Conservation (phyloP, 2,329 filamentous ascomycete species). For the Neospermospora avenae region DNA sequence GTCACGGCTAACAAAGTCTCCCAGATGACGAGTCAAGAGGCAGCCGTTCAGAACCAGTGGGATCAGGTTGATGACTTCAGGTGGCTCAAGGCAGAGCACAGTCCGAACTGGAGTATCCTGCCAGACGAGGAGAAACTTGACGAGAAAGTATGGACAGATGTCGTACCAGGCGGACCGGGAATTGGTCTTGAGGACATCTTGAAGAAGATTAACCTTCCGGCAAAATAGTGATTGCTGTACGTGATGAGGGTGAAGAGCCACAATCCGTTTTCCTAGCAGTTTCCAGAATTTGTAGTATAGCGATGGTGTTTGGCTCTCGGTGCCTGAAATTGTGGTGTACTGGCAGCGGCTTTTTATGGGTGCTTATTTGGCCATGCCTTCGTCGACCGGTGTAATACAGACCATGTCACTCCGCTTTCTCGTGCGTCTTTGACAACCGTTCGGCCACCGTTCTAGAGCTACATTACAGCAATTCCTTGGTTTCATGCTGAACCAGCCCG, state of each 20-base stretch:
- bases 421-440: not conserved
- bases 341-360: not conserved
- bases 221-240: not conserved
- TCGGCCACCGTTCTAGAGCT: not conserved
- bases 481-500: not conserved
- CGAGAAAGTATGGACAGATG: conserved; percentile 65
- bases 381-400: not conserved
- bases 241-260: not conserved
- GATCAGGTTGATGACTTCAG: conserved; percentile 95
- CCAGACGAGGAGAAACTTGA: conserved; percentile 55
- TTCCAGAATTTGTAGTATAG: not conserved
- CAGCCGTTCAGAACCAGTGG: conserved; percentile 64
- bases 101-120: conserved; percentile 82
- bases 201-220: conserved; percentile 42
- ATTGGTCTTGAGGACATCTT: conserved; percentile 65
- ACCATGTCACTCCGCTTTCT: not conserved
- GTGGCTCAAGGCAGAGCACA: conserved; percentile 83
- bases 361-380: not conserved
- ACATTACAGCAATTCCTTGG: not conserved
- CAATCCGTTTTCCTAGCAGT: not conserved
- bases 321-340: not conserved
- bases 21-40: conserved; percentile 28
- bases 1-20: conserved; percentile 10
- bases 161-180: conserved; percentile 61
- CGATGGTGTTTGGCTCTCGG: conserved; percentile 1